Evolutionary conservation across 1,284 basidiomycete genomes (phyloP), one percentile per base, ranked within the genome.

Genomic region (Trichosporon coremiiforme): DNA sequence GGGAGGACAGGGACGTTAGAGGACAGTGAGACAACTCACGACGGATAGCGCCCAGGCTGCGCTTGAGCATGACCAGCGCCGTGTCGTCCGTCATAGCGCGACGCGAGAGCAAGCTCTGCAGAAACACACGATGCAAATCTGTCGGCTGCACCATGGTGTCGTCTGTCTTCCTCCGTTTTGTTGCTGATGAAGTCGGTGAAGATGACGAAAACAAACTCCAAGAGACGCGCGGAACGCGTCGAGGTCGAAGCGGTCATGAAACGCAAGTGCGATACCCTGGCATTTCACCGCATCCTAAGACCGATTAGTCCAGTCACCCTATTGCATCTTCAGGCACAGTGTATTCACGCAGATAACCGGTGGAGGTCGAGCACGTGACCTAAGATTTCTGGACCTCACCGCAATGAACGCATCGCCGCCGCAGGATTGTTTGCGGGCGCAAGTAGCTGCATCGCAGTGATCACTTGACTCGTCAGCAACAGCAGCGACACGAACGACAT

Each of bases 41-140:
- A n/a, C 77, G 76, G 62, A 66, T 70, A 63, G 68, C 75, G 67
- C 66, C 67, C 2, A 81, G 67, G 17, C 79, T 76, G 35, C 82
- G 70, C 60, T 77, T 79, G 74, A 82, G 83, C 65, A 84, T 73
- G 71, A 80, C 79, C 36, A 82, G 60, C 4, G 76, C 77, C 29
- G 79, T 70, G 25, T 77, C 73, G 35, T 79, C 76, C 22, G 73
- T 66, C 69, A 81, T 75, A 8, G 75, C 70, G 38, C 82, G 73
- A 4, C 82, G 71, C 0, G 80, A 76, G 6, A 84, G 76, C 7
- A 84, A 68, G 4, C 73, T 74, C 71, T 84, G 82, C 62, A 82
- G 76, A 66, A 76, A 82, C 20, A 81, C 73, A 33, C 77, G 69
- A 60, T 82, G 81, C 29, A 82, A 77, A 71, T 80, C 73, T 17